Conservation (phyloP, 2,329 filamentous ascomycete genomes). For the Nigrospora sphaerica region DNA sequence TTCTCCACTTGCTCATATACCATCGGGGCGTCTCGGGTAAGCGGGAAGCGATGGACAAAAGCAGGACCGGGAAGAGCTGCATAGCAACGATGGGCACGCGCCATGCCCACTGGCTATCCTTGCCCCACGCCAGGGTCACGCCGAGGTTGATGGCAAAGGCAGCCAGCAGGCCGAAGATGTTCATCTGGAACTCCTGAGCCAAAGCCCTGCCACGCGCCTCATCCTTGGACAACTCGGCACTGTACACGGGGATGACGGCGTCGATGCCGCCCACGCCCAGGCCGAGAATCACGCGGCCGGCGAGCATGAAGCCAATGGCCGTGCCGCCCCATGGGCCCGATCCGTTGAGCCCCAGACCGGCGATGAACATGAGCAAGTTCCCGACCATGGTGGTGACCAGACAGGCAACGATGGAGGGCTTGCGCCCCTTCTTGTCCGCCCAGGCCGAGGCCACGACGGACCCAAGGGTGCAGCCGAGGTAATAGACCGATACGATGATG, state of each 20-base stretch:
- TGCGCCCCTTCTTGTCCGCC: slow-evolving; percentile 46
- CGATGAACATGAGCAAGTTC: slow-evolving; percentile 53
- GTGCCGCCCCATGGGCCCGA: slow-evolving; percentile 35
- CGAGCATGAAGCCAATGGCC: slow-evolving; percentile 32
- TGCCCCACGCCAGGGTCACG: slow-evolving; percentile 45
- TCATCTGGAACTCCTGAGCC: slow-evolving; percentile 57
- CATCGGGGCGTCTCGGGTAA: slow-evolving; percentile 53
- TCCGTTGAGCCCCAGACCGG: slow-evolving; percentile 37
- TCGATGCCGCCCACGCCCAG: slow-evolving; percentile 55
- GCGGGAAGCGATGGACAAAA: slow-evolving; percentile 42
- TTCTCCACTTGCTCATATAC: slow-evolving; percentile 42
- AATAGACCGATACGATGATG: slow-evolving; percentile 54
- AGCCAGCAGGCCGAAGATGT: slow-evolving; percentile 55
- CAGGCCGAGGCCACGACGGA: slow-evolving; percentile 49
- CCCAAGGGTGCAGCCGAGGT: slow-evolving; percentile 52
- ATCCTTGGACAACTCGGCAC: slow-evolving; percentile 48
- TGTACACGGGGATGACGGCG: slow-evolving; percentile 53
- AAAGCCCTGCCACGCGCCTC: slow-evolving; percentile 49
- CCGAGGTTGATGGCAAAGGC: slow-evolving; percentile 53
- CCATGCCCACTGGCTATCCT: slow-evolving; percentile 54
- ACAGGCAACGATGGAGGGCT: slow-evolving; percentile 47
- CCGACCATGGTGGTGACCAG: slow-evolving; percentile 45
- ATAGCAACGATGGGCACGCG: slow-evolving; percentile 52
- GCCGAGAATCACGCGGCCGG: slow-evolving; percentile 22
- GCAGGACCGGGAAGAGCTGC: slow-evolving; percentile 49